Base-by-base conservation (phyloP, 2,329 filamentous ascomycete species). In the Cercospora sp. region DNA sequence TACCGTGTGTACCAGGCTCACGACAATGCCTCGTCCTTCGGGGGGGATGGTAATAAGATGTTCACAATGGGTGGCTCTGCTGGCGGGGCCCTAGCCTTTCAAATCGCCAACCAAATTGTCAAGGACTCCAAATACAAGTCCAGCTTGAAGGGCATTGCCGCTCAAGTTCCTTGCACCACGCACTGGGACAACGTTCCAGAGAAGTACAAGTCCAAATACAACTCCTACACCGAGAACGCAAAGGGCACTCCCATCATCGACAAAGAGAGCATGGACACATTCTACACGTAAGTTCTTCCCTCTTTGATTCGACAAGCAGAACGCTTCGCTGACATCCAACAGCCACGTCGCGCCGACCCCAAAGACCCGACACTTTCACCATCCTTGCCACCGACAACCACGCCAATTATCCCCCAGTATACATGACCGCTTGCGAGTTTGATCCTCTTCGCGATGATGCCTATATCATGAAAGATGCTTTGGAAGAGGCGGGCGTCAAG, bases 391-490 rank as follows among this genome's bases (percentile, higher is more conserved):
- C 61, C 16, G 70, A 72, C 5, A 72, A 71, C 5, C 72, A 73
- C 62, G 69, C 67, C 60, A 71, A 75, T 28, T 76, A 85, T 28
- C 84, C 84, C 3, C 79, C 78, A 1, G 79, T 82, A 0, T 86
- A 85, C 72, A 77, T 87, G 5, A 82, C 85, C 69, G 77, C 84
- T 1, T 82, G 80, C 68, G 85, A 84, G n/a, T 71, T 83, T 60
- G 85, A 87, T 72, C 81, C 82, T 0, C 70, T 85, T 4, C 75
- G 85, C 7, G 85, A 87, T 69, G 85, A 86, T 66, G 82, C 77
- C 0, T 69, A 86, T 34, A 81, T 86, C 0, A 86, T 86, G 72
- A 84, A 86, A 73, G 75, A 78, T 57, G 73, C 82, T 2, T 71
- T 87, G 69, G 77, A 81, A 32, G 83, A 83, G 55, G 80, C 83